Percentiles rank a stretch among this genome's conserved stretches.
Evolutionary conservation across 2,329 filamentous ascomycete species (phyloP).

Genomic region (Penicillium corylophilum): DNA sequence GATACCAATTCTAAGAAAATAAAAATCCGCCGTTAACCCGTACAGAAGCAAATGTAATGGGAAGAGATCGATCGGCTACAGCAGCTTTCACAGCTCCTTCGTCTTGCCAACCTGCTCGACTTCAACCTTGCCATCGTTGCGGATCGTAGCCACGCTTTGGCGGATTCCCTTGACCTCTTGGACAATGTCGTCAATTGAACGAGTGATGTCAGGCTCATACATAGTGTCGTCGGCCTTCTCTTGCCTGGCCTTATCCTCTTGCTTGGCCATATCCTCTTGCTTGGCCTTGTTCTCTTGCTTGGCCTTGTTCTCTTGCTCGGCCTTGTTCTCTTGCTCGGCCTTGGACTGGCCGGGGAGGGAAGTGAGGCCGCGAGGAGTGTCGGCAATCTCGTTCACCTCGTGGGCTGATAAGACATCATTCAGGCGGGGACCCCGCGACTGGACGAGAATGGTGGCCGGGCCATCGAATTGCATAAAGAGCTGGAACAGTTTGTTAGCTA

Average conservation of each 20-base stretch:
- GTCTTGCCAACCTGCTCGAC: slow-evolving; percentile 49
- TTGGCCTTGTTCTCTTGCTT: too few relatives aligned
- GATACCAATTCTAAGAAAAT: slow-evolving; percentile 11
- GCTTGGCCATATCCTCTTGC: too few relatives aligned
- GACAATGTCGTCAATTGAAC: slow-evolving; percentile 29
- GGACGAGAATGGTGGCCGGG: slow-evolving; percentile 80
- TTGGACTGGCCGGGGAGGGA: slow-evolving; percentile 54
- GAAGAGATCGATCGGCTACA: slow-evolving; percentile 11
- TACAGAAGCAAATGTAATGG: slow-evolving; percentile 13
- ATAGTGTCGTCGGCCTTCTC: slow-evolving; percentile 24
- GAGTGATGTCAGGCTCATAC: slow-evolving; percentile 26
- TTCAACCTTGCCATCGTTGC: slow-evolving; percentile 63
- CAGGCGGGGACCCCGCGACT: slow-evolving; percentile 77
- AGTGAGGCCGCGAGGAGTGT: slow-evolving; percentile 70
- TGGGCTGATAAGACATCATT: slow-evolving; percentile 73
- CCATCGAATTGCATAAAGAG: slow-evolving; percentile 89
- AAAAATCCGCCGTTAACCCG: slow-evolving; percentile 20
- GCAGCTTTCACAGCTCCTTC: slow-evolving; percentile 6
- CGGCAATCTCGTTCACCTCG: slow-evolving; percentile 88
- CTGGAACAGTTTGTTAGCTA: slow-evolving; percentile 30
- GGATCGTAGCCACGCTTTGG: slow-evolving; percentile 53
- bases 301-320: too few relatives aligned
- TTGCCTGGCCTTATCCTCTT: too few relatives aligned
- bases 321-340: slow-evolving; percentile 17
- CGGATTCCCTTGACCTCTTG: slow-evolving; percentile 32